Base-by-base conservation (phyloP, 371 early-diverging fungal genomes). In the Apophysomyces sp. region DNA sequence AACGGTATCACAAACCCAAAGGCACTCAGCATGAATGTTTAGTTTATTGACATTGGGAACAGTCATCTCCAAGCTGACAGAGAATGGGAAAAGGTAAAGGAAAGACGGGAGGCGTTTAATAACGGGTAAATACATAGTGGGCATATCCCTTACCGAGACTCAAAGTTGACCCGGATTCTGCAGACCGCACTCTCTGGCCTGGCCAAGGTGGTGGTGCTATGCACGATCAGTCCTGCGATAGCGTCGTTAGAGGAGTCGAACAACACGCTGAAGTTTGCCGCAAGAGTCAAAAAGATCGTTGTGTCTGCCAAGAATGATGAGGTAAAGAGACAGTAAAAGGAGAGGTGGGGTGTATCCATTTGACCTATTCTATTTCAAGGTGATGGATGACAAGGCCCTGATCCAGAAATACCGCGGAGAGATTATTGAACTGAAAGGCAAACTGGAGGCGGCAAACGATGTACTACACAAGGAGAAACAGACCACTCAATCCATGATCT, bases 101-200 rank as follows among this genome's bases (percentile, higher is more conserved):
- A 0, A 30, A 63, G n/a, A n/a, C n/a, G n/a, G n/a, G n/a, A n/a
- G n/a, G n/a, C n/a, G n/a, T n/a, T n/a, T n/a, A n/a, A n/a, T n/a
- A n/a, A n/a, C n/a, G n/a, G n/a, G n/a, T n/a, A n/a, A 41, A 55
- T 76, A 83, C 13, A 11, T 34, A 21, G 49, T 13, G 72, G 71
- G 0, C 94, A 93, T 76, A 89, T 95, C 39, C 94, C 94, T 2
- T 98, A 87, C 73, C 90, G 98, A 24, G 95, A 96, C 66, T 94
- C 95, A 0, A 98, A 97, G 66, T 76, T 98, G 51, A 98, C 98
- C 0, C 74, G 96, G 28, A 86, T 98, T n/a, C 73, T 98, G 18
- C 95, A 97, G 72, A 77, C 88, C 3, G 89, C 96, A 0, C 76
- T 98, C 18, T 84, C 85, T 9, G 95, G 95, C 24, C 86, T 88